phyloP scores from a whole-genome alignment of 2,329 filamentous ascomycete species.

The Cordyceps cicadae region DNA sequence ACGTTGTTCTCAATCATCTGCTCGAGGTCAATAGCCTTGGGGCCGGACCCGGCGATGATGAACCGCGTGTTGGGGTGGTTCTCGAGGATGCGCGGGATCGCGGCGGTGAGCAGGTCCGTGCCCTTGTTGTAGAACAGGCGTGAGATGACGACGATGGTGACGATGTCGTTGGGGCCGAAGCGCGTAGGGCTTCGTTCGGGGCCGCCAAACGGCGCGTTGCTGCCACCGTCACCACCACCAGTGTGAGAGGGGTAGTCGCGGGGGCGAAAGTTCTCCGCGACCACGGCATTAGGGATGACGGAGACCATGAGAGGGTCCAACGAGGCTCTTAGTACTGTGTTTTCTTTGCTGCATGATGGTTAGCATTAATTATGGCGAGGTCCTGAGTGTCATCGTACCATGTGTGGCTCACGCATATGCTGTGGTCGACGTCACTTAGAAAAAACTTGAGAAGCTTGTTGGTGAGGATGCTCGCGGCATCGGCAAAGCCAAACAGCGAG shows the following conservation, averaged over 20 bases:
- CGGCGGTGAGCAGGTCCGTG: constrained; percentile 91
- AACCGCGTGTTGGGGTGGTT: constrained; percentile 90
- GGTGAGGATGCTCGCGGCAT: constrained; percentile 88
- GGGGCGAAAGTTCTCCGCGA: constrained; percentile 90
- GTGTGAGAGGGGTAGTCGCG: constrained; percentile 32
- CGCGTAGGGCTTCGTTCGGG: constrained; percentile 51
- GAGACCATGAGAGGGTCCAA: constrained; percentile 96
- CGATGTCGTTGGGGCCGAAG: constrained; percentile 73
- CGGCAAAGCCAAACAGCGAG: constrained; percentile 93
- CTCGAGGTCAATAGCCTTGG: constrained; percentile 94
- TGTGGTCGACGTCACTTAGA: constrained; percentile 93
- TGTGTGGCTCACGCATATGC: constrained; percentile 96
- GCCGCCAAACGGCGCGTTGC: constrained; percentile 25
- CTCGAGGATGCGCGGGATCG: constrained; percentile 85
- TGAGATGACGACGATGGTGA: constrained; percentile 95
- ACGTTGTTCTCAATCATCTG: constrained; percentile 97
- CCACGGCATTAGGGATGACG: constrained; percentile 94
- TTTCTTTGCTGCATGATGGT: constrained; percentile 67
- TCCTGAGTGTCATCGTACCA: constrained; percentile 49
- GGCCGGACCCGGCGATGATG: constrained; percentile 90
- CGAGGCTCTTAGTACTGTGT: constrained; percentile 88
- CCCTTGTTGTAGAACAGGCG: constrained; percentile 98
- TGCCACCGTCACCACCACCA: constrained; percentile 15
- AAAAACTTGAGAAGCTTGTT: constrained; percentile 97
- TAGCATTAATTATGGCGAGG: constrained; percentile 8